Percentiles rank a stretch among this genome's conserved stretches.
Evolutionary conservation across 2,329 filamentous ascomycete genomes (phyloP).

Genomic region (Amesomyces nigricolor): DNA sequence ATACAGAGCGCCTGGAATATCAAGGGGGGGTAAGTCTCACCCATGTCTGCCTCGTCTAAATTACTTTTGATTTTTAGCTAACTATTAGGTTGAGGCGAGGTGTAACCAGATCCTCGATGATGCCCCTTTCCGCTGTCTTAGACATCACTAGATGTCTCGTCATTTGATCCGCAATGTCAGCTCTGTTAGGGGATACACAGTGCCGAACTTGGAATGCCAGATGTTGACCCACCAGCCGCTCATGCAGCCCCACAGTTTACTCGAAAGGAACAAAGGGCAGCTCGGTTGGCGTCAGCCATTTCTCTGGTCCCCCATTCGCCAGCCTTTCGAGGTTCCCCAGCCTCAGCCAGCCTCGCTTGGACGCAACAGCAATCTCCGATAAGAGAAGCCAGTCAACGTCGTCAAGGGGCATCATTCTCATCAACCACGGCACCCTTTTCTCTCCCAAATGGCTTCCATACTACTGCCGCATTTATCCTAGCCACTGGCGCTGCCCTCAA

Average conservation of each 20-base stretch:
- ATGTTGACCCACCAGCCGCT: not conserved
- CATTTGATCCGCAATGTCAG: too few relatives aligned
- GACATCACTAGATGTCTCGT: too few relatives aligned
- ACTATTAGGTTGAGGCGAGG: too few relatives aligned
- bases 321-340: not conserved
- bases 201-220: not conserved
- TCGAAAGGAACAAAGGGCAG: not conserved
- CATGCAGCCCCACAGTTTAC: not conserved
- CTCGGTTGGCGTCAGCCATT: not conserved
- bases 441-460: not conserved
- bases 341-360: not conserved
- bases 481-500: not conserved
- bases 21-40: too few relatives aligned
- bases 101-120: too few relatives aligned
- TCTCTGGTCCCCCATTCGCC: slow-evolving; percentile 11
- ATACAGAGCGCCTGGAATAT: not conserved
- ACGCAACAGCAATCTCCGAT: not conserved
- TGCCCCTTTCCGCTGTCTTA: too few relatives aligned
- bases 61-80: too few relatives aligned
- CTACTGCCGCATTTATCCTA: not conserved
- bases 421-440: not conserved
- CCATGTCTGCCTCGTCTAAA: not conserved
- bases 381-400: not conserved
- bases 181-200: too few relatives aligned
- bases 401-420: not conserved